Percentiles rank a stretch among this genome's conserved stretches.
Evolutionary conservation across 495 filamentous ascomycete species (phyloP).

Genomic region (Haplographium delicatum): DNA sequence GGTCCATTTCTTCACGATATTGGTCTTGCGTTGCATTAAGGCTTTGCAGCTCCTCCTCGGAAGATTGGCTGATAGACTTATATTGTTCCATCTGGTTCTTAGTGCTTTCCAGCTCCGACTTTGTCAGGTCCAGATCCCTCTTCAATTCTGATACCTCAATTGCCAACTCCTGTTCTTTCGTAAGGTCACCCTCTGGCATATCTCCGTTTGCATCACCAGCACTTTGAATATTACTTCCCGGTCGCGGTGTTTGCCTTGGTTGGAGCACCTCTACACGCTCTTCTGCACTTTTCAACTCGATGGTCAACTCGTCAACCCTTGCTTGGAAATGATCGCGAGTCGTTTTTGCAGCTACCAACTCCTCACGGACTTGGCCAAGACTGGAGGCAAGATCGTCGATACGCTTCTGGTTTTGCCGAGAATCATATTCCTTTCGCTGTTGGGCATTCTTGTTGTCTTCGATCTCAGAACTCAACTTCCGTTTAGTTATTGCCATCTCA

Average conservation of each 20-base stretch:
- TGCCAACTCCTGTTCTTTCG: slow-evolving; percentile 77
- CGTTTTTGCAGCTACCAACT: slow-evolving; percentile 76
- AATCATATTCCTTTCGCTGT: slow-evolving; percentile 81
- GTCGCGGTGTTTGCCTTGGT: slow-evolving; percentile 57
- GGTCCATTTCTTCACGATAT: slow-evolving; percentile 79
- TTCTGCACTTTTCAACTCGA: slow-evolving; percentile 81
- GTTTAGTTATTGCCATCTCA: slow-evolving; percentile 72
- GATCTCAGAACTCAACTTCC: slow-evolving; percentile 75
- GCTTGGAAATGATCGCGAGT: slow-evolving; percentile 81
- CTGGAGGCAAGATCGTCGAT: slow-evolving; percentile 86
- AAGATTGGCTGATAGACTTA: slow-evolving; percentile 77
- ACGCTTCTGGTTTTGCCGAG: slow-evolving; percentile 75
- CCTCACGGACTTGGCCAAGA: slow-evolving; percentile 71
- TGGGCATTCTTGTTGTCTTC: slow-evolving; percentile 76
- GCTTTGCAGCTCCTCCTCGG: slow-evolving; percentile 82
- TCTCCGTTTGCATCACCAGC: slow-evolving; percentile 24
- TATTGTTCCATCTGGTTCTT: slow-evolving; percentile 80
- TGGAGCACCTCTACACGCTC: slow-evolving; percentile 77
- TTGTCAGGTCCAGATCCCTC: slow-evolving; percentile 69
- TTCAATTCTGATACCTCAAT: slow-evolving; percentile 80
- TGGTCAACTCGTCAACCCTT: slow-evolving; percentile 79
- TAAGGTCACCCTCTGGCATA: slow-evolving; percentile 47
- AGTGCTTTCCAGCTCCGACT: slow-evolving; percentile 69
- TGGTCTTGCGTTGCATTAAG: slow-evolving; percentile 77
- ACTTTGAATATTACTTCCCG: slow-evolving; percentile 34